Percentiles rank a stretch among this genome's conserved stretches.
These are phyloP conservation scores for Chlamydomonas incerta DNA, from an alignment of 139 green algal species.

Conservation along the genomic window DNA sequence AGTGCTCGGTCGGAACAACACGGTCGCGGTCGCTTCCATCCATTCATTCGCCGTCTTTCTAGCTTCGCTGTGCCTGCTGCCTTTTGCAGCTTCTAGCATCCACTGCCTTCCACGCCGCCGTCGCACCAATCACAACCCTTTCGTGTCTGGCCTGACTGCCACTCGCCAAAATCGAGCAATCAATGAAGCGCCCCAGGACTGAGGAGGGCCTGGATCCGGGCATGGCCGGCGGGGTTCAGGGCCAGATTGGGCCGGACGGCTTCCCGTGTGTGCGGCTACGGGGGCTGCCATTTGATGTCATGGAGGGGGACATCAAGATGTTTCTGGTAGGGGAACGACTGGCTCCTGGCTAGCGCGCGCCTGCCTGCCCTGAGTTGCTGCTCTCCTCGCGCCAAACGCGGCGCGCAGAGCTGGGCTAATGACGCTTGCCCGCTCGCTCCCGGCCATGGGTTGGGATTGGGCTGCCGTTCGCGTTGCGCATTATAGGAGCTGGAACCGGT, in stretches of 20 bases:
- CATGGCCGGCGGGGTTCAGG: constrained; percentile 30
- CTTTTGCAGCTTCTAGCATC: no score
- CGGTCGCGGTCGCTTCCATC: no score
- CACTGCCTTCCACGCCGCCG: no score
- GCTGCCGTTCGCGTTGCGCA: constrained; percentile 21
- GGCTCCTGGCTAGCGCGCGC: constrained; percentile 12
- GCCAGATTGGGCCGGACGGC: constrained; percentile 29
- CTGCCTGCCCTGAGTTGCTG: no score
- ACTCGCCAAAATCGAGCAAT: neutral
- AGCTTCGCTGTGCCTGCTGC: no score
- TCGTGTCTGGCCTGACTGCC: no score
- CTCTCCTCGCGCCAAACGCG: no score
- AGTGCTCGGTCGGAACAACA: no score
- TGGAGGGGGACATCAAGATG: constrained; percentile 79
- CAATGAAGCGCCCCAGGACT: constrained; percentile 28
- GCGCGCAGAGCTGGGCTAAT: neutral
- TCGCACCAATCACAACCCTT: no score
- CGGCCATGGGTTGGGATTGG: constrained; percentile 30
- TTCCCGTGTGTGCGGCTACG: constrained; percentile 80
- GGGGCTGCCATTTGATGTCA: constrained; percentile 84
- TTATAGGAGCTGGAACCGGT: constrained; percentile 81
- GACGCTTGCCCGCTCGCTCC: constrained; percentile 7
- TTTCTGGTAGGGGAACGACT: constrained; percentile 76
- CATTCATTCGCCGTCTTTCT: no score
- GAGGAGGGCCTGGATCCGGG: constrained; percentile 33